Conservation (phyloP, 192 early-diverging fungal species). For the Lobosporangium transversale region DNA sequence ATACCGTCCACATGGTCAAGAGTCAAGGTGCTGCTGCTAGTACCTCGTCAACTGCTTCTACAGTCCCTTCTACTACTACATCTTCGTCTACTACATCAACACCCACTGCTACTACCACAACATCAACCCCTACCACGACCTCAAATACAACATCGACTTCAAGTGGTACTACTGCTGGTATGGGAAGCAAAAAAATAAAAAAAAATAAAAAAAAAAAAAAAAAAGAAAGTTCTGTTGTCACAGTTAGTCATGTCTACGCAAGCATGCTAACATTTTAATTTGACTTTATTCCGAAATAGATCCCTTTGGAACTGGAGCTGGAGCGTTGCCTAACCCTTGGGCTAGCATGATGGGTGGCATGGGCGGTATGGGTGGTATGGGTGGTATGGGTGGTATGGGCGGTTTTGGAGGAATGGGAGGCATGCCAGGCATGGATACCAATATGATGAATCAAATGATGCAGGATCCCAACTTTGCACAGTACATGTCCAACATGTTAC, state of each 20-base stretch:
- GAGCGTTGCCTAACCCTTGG: slow-evolving; percentile 49
- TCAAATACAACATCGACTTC: slow-evolving; percentile 39
- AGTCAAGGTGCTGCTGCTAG: slow-evolving; percentile 60
- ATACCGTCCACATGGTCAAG: slow-evolving; percentile 94
- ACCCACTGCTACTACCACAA: slow-evolving; percentile 41
- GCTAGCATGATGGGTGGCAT: slow-evolving; percentile 53
- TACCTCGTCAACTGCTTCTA: slow-evolving; percentile 44
- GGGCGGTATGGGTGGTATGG: slow-evolving; percentile 50
- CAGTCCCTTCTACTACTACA: slow-evolving; percentile 47
- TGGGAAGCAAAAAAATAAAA: not conserved
- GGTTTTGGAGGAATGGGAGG: slow-evolving; percentile 69
- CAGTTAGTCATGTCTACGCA: no score
- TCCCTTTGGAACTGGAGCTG: slow-evolving; percentile 42
- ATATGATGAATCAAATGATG: slow-evolving; percentile 76
- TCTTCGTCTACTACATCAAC: slow-evolving; percentile 42
- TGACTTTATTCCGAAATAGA: no score
- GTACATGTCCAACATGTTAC: slow-evolving; percentile 81
- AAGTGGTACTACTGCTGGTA: slow-evolving; percentile 23
- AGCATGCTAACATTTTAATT: no score
- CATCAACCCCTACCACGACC: slow-evolving; percentile 43
- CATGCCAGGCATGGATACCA: slow-evolving; percentile 74
- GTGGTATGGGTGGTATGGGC: slow-evolving; percentile 64
- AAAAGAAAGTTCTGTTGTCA: no score
- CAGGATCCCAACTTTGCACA: slow-evolving; percentile 86
- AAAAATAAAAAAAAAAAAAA: no score